Percentiles rank a stretch among this genome's conserved stretches.
Evolutionary conservation across 2,329 filamentous ascomycete genomes (phyloP).

Genomic region (Penicillium sclerotiorum): DNA sequence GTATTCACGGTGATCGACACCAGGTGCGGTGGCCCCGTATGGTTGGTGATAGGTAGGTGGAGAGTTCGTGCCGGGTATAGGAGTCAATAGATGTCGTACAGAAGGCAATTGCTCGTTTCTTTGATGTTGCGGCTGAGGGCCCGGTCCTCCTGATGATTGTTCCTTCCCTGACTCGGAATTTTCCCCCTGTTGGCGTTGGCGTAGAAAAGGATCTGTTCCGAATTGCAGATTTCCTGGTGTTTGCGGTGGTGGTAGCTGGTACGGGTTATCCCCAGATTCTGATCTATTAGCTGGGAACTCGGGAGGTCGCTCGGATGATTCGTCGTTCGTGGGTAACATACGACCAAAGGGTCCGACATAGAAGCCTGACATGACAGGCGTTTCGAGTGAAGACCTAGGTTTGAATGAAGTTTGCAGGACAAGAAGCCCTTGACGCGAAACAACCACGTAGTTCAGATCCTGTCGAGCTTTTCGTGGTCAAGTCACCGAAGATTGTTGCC

Average conservation of each 20-base stretch:
- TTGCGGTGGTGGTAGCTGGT: slow-evolving; percentile 45
- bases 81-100: slow-evolving; percentile 44
- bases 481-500: too few relatives aligned
- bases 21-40: slow-evolving; percentile 22
- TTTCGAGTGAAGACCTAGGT: slow-evolving; percentile 7
- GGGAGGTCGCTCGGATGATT: slow-evolving; percentile 29
- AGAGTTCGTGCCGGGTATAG: slow-evolving; percentile 30
- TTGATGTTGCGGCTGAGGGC: slow-evolving; percentile 13
- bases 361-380: slow-evolving; percentile 38
- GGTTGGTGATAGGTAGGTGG: slow-evolving; percentile 32
- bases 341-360: slow-evolving; percentile 44
- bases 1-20: slow-evolving; percentile 19
- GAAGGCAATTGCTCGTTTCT: slow-evolving; percentile 40
- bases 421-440: slow-evolving; percentile 18
- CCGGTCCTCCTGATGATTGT: slow-evolving; percentile 11
- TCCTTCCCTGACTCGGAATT: slow-evolving; percentile 24
- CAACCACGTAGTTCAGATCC: background rate
- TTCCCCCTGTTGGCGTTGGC: slow-evolving; percentile 28
- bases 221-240: slow-evolving; percentile 36
- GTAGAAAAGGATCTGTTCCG: slow-evolving; percentile 36
- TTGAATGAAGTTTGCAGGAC: background rate
- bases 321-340: slow-evolving; percentile 38
- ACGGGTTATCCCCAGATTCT: slow-evolving; percentile 36
- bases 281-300: slow-evolving; percentile 34
- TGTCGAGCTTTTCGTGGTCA: too few relatives aligned